Evolutionary conservation across 257 asterid species (phyloP), one percentile per base, ranked within the genome.

Genomic region (Gentiana dahurica): DNA sequence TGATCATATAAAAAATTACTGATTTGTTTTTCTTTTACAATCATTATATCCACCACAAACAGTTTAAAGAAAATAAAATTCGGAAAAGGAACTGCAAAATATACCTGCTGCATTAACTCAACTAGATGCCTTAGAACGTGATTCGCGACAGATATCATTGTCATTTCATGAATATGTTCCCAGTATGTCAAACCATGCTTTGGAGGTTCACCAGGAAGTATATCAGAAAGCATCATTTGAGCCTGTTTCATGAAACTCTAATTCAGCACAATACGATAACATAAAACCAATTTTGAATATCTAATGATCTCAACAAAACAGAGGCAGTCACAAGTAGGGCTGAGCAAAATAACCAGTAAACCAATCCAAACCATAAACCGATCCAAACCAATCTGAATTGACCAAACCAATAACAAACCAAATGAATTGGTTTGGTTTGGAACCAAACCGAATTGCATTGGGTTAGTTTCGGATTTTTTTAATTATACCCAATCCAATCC

Each of bases 81-180:
- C 3, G 39, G 49, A 48, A 53, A 51, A 38, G 13, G 8, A 12
- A 55, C 46, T 2, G 9, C 5, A 41, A 36, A 59, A 48, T 9
- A 58, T 69, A 91, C 98, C 96, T 85, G 98, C 62, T 91, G 96
- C 69, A 81, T 68, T 64, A 83, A 68, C 76, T 91, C 96, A 49
- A 59, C 78, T 10, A 87, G 75, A 67, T 81, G 85, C 76, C 75
- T 85, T 52, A 91, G 95, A 59, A 87, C 78, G n/a, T 93, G 95
- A 71, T 81, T 87, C 15, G 80, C 82, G 32, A 83, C 80, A 73
- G 96, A 78, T 56, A 87, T 85, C 53, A 87, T 69, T 41, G 94
- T 83, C 77, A 83, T 79, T 72, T 91, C 98, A 54, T 62, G 82
- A 72, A 91, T 77, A 76, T 87, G 98, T 79, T 91, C 95, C 98